These are phyloP conservation scores for Suillus alpinus DNA, from an alignment of 768 basidiomycete species.

Conservation along the genomic window DNA sequence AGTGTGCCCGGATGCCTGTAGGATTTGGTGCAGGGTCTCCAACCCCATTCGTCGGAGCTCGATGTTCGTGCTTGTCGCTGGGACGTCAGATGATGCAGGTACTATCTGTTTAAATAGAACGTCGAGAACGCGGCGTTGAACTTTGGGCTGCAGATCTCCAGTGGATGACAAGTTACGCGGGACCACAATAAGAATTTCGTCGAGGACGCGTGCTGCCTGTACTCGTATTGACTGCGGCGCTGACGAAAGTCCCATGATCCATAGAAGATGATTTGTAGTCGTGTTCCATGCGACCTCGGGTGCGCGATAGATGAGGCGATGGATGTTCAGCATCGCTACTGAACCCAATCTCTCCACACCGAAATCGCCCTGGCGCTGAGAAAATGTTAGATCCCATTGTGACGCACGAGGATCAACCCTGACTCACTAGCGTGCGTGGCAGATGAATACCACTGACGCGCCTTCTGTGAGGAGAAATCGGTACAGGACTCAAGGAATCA, in stretches of 20 bases:
- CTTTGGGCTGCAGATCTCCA: conserved; percentile 61
- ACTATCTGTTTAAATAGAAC: conserved; percentile 82
- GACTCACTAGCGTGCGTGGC: conserved; percentile 68
- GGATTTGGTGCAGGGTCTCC: conserved; percentile 84
- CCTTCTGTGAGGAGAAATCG: conserved; percentile 54
- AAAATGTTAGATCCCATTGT: conserved; percentile 1
- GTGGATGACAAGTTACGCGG: conserved; percentile 65
- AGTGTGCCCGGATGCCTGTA: conserved; percentile 90
- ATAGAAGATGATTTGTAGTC: conserved; percentile 76
- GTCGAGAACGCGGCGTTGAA: conserved; percentile 82
- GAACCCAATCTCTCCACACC: conserved; percentile 85
- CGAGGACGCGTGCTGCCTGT: conserved; percentile 85
- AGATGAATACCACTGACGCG: conserved; percentile 88
- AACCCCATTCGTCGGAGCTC: conserved; percentile 87
- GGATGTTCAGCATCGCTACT: conserved; percentile 79
- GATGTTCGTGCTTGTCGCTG: conserved; percentile 47
- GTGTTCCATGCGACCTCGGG: conserved; percentile 84
- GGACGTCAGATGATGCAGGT: conserved; percentile 29
- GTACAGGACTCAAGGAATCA: conserved; percentile 30
- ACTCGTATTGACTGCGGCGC: conserved; percentile 79
- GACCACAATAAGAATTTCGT: conserved; percentile 77
- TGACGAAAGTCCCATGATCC: conserved; percentile 62
- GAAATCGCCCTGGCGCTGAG: conserved; percentile 86
- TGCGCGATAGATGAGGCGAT: conserved; percentile 80
- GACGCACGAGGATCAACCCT: background rate